These are phyloP conservation scores for Moricandia moricandioides DNA, from an alignment of 345 rosid genomes.

Conservation along the genomic window DNA sequence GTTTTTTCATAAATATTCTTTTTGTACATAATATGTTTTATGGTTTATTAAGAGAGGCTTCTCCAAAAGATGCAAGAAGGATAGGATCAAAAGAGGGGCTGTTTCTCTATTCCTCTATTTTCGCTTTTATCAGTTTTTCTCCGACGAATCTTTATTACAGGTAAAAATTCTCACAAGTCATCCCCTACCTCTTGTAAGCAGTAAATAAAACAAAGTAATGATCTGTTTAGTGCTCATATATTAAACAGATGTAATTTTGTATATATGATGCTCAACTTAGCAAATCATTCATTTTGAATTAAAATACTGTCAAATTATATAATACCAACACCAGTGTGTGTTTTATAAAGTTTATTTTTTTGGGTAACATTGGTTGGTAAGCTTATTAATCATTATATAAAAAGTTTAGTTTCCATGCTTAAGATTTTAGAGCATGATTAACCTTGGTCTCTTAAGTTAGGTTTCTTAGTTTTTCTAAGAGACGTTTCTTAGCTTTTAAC, in stretches of 20 bases:
- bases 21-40: slow-evolving; percentile 24
- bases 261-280: not conserved
- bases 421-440: no score
- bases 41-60: slow-evolving; percentile 23
- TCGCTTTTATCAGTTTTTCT: not conserved
- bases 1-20: slow-evolving; percentile 3
- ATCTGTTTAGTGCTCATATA: not conserved
- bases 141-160: not conserved
- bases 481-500: no score
- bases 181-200: not conserved
- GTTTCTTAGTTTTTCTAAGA: no score
- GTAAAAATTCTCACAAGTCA: not conserved
- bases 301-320: not conserved
- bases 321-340: not conserved
- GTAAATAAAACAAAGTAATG: not conserved
- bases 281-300: not conserved
- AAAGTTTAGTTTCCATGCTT: not conserved
- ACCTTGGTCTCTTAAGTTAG: no score
- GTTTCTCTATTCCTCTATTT: slow-evolving; percentile 14
- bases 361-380: no score
- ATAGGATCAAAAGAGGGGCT: slow-evolving; percentile 27
- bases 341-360: slow-evolving; percentile 19
- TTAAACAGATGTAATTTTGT: not conserved
- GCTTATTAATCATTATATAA: no score
- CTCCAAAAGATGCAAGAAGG: slow-evolving; percentile 25